Evolutionary conservation across 805 yeast genomes (phyloP), one percentile per base, ranked within the genome.

Genomic region (Suhomyces prunicola): DNA sequence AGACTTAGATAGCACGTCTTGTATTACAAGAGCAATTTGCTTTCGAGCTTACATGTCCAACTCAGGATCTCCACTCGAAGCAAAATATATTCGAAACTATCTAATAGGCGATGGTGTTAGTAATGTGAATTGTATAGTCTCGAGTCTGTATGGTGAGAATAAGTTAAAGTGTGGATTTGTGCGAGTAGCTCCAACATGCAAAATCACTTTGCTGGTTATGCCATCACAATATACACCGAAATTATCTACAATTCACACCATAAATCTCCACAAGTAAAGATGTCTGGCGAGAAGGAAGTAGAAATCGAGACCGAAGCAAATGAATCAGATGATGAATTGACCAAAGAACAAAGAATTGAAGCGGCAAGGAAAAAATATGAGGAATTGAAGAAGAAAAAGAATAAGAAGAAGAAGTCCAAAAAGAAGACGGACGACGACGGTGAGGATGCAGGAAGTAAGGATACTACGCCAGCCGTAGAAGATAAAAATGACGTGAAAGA

Each of bases 291-390:
- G 5, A 47, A 47, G 6, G 51, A 48, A 13, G 39, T 36, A 4
- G 51, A 48, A 2, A 22, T 42, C 12, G 51, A 41, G n/a, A 44
- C 23, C 4, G 49, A 47, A 1, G 44, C 35, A 6, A 47, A 48
- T 23, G 51, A 23, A 19, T 48, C 60, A 13, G 60, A 54, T 24
- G 59, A 51, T 22, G 69, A 63, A 50, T 72, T 72, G 42, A 68
- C 69, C 47, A 79, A 84, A 56, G 83, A 81, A 47, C 88, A 84
- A 63, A 82, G 84, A 65, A 73, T 88, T 48, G 90, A 86, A 57
- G 87, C 86, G 2, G 94, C 93, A 5, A 80, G 87, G 61, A 86
- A 85, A 71, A 81, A 85, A 77, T 82, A 76, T 58, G 91, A 87
- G 54, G 89, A 86, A 61, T 70, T 87, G 74, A 87, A 82, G 69